Conservation (phyloP, 176 grass and related monocot genomes). For the Musa troglodytarum region DNA sequence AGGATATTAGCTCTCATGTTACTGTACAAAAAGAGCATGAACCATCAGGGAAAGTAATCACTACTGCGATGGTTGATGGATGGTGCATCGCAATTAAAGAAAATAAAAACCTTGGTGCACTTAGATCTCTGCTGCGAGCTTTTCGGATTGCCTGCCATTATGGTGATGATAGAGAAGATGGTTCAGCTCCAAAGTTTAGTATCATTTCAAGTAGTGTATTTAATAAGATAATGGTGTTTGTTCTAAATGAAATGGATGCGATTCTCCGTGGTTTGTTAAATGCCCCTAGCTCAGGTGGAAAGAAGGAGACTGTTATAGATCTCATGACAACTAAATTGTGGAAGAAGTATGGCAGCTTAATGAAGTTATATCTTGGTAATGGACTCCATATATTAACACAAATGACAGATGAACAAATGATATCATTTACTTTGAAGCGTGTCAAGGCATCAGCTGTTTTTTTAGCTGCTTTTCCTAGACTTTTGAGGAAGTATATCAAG, state of each 20-base stretch:
- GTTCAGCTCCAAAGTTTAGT: conserved; percentile 57
- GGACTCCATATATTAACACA: conserved; percentile 89
- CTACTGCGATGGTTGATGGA: conserved; percentile 79
- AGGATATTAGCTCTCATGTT: conserved; percentile 24
- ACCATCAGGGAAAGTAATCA: conserved; percentile 52
- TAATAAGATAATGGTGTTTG: conserved; percentile 88
- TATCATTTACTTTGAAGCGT: conserved; percentile 78
- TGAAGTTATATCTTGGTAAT: conserved; percentile 82
- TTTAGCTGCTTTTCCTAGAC: conserved; percentile 67
- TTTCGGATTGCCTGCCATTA: conserved; percentile 77
- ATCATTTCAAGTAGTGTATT: conserved; percentile 81
- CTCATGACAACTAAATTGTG: conserved; percentile 51
- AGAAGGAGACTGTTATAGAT: conserved; percentile 65
- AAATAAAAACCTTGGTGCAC: conserved; percentile 36
- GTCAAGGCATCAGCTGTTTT: conserved; percentile 83
- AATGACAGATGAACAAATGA: conserved; percentile 97
- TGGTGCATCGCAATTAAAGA: conserved; percentile 58
- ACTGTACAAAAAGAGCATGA: conserved; percentile 31
- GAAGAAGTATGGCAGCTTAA: conserved; percentile 68
- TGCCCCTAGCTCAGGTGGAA: conserved; percentile 63
- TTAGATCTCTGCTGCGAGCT: conserved; percentile 67
- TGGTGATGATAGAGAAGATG: conserved; percentile 60
- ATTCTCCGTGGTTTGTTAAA: conserved; percentile 58
- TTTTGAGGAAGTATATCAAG: conserved; percentile 96
- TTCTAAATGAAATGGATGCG: conserved; percentile 80